Evolutionary conservation across 371 early-diverging fungal genomes (phyloP), one percentile per base, ranked within the genome.

Genomic region (Mucor racemosus): DNA sequence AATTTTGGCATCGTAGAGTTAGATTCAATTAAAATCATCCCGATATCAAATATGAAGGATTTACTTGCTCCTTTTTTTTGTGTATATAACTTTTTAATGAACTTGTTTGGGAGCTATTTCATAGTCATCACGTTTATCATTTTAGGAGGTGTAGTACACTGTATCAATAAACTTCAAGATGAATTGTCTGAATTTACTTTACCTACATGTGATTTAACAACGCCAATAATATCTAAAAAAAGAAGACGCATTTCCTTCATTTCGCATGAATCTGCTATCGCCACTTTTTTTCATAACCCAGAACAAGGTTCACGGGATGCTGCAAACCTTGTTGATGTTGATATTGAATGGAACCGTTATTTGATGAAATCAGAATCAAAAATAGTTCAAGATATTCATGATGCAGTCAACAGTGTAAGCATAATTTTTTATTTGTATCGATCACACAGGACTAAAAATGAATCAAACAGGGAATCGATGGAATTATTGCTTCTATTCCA

Each of bases 401-500:
- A 61, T 6, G 78, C 80, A 17, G 74, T 75, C 7, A 68, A 72
- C 14, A 68, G 60, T 13, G 73, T 73, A 62, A 21, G 26, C 11
- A 14, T 13, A 50, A n/a, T 26, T 35, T 5, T 17, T 5, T 36
- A 5, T 5, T 10, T 60, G 26, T 10, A 41, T 39, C 11, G 35
- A 41, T 19, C 17, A 15, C 3, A 44, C 17, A 15, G 8, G 33
- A 60, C 5, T 11, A 14, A 10, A 21, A 9, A 9, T 55, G 9
- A 31, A 31, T 42, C 5, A 17, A 48, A 21, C 8, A 76, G 76
- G 67, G 64, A 5, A 73, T 73, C 7, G 82, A 82, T 55, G 85
- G 85, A 9, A 69, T 84, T 33, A 67, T 84, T 38, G 40, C 73
- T 31, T 78, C 83, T 17, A 84, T 84, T 5, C 83, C 83, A 6